Base-by-base conservation (phyloP, 1,284 basidiomycete species). In the Anthracocystis panici-leucophaei region DNA sequence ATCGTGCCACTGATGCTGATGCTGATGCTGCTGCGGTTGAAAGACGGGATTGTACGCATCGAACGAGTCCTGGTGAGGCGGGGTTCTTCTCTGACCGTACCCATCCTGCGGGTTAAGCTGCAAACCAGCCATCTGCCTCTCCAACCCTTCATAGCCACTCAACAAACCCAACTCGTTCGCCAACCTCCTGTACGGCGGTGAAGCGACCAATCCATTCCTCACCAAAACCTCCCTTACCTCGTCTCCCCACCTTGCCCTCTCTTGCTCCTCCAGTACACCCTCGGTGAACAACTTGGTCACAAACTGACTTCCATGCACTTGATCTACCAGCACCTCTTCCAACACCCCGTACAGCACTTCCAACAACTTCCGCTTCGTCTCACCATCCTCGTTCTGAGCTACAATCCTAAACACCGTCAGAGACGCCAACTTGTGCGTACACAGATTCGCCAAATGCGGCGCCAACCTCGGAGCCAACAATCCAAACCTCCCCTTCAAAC, bases 381-480 rank as follows among this genome's bases (percentile, higher is more conserved):
- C 65, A 1, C 67, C 64, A 57, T 87, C 86, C 7, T 76, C 59
- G 14, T 68, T 74, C 65, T 87, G 87, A 35, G 78, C 84, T 54
- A 87, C 65, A 57, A 87, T 71, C 78, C 95, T 90, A 73, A 98
- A 88, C 40, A 99, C 93, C 0, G 95, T 97, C 75, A 95, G 88
- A 1, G 94, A 96, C 0, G 97, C 96, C 68, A 99, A 87, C 87
- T 99, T 99, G 88, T 99, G 97, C 1, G 95, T 97, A 87, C 95
- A 97, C 63, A 99, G 88, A 85, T 97, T 95, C 2, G 93, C 93
- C 40, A 99, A 89, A 85, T 99, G 95, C 42, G 97, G 94, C 0
- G 93, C 93, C 85, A 99, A 96, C 45, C 96, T 92, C 52, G 94
- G 94, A 1, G 96, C 94, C 45, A 99, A 88, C 53, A 99, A 88